Evolutionary conservation across 331 rosid species (phyloP), one percentile per base, ranked within the genome.

Genomic region (Saraca asoca): DNA sequence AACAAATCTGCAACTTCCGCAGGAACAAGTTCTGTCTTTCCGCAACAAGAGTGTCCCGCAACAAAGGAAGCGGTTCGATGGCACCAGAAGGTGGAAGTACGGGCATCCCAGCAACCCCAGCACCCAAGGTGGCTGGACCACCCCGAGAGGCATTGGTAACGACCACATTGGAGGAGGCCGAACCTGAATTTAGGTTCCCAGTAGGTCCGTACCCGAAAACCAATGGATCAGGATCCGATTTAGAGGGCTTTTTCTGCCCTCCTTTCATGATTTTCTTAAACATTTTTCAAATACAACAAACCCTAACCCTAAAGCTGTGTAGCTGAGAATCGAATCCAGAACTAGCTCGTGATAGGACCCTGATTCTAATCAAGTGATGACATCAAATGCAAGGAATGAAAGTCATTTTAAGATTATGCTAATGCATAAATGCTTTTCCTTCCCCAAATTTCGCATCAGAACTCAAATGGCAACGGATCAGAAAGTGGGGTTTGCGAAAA

Each of bases 201-300:
- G 86, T 41, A 12, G 70, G 87, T 7, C 81, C 90, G 18, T 61
- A 70, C 43, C 77, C 83, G 51, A 67, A 87, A 2, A 70, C 10
- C 4, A 83, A 73, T 12, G 86, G 69, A 62, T 91, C 95, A 0
- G 81, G 64, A 43, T 93, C 98, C 13, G 97, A 82, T 75, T 86
- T 93, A 71, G 97, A 79, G 85, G 91, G 86, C 91, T 93, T 93
- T 31, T 83, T 80, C 24, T 85, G 85, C 83, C 95, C 88, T 58
- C 90, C 95, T 60, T 88, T 93, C 79, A 90, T 93, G 60, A 93
- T 82, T 72, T 83, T 86, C 91, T 85, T 87, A 57, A 93, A 90
- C 98, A 93, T 93, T 62, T 45, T 69, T 58, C 13, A 31, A 51
- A 65, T 14, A 60, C 15, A 64, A 19, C 42, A 72, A 79, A 78